Evolutionary conservation across 345 rosid species (phyloP), one percentile per base, ranked within the genome.

Genomic region (Rhodamnia argentea): DNA sequence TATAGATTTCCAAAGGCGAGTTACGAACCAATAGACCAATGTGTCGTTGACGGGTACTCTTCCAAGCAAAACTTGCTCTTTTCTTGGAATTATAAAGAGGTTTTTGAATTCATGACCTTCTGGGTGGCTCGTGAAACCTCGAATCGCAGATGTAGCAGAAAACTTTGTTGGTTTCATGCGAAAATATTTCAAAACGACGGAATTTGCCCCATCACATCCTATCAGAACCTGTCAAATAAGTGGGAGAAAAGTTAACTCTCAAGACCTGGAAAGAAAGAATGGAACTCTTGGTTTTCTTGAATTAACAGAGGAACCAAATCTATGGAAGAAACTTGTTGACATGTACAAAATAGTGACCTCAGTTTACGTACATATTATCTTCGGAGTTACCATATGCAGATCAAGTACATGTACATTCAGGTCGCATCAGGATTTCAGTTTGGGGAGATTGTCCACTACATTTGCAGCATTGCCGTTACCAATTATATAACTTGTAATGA

Each of bases 181-280:
- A 12, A 95, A 85, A 59, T 86, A 93, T 37, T 92, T 88, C 24
- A 92, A 89, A 5, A 93, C 92, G 0, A 89, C 20, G 0, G 94
- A 93, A 55, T 93, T 88, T 14, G 89, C 90, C 51, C 97, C 95
- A 29, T 95, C 97, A 14, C 95, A 94, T 52, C 92, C 96, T 26
- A 92, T 91, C 88, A 94, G 82, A 81, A 89, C 87, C 90, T 91
- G 82, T 42, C 15, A 32, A 12, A 82, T 37, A 56, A 10, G 26
- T 15, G 14, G 12, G 44, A 14, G 16, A 52, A 42, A 22, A 47
- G 20, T 47, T 11, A 32, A 84, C 47, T 84, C n/a, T 58, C 85
- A 58, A 23, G 47, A 32, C 42, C 42, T 82, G 42, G 11, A 12
- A 82, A 50, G 29, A n/a, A 16, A 32, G 13, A 64, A 16, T 32